Percentiles rank a stretch among this genome's conserved stretches.
Evolutionary conservation across 805 yeast genomes (phyloP).

Genomic region (Metschnikowia gelsemii): DNA sequence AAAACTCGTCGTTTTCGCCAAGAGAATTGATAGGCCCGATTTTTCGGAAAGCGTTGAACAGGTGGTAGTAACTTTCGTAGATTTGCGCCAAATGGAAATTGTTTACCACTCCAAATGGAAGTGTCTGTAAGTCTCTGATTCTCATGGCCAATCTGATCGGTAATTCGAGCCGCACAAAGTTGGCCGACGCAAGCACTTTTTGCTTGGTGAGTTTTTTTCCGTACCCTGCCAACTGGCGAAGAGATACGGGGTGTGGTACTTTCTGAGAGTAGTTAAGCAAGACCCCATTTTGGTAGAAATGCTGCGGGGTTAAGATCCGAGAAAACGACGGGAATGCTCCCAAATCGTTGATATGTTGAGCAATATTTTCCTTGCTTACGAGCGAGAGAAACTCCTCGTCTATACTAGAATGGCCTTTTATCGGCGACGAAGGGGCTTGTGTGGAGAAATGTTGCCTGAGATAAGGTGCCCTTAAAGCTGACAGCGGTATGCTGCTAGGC

Average conservation of each 20-base stretch:
- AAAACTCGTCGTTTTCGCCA: slow-evolving; percentile 74
- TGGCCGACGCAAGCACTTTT: slow-evolving; percentile 79
- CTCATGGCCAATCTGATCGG: slow-evolving; percentile 83
- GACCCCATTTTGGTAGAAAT: slow-evolving; percentile 80
- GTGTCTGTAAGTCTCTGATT: slow-evolving; percentile 70
- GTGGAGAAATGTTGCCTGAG: background rate
- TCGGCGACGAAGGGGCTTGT: background rate
- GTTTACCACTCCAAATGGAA: slow-evolving; percentile 82
- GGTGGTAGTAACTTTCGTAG: slow-evolving; percentile 84
- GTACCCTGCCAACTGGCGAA: slow-evolving; percentile 87
- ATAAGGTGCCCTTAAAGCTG: background rate
- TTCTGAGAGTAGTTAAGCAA: slow-evolving; percentile 61
- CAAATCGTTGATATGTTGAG: slow-evolving; percentile 32
- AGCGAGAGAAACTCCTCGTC: slow-evolving; percentile 37
- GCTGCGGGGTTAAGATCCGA: slow-evolving; percentile 55
- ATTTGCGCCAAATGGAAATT: slow-evolving; percentile 85
- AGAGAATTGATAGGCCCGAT: slow-evolving; percentile 64
- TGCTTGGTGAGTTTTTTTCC: slow-evolving; percentile 76
- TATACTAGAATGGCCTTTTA: slow-evolving; percentile 21
- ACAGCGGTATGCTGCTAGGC: too few relatives aligned
- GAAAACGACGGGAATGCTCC: slow-evolving; percentile 45
- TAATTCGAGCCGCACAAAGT: slow-evolving; percentile 81
- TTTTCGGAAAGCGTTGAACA: slow-evolving; percentile 81
- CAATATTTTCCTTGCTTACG: slow-evolving; percentile 30
- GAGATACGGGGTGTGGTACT: slow-evolving; percentile 82